These are phyloP conservation scores for Xylaria intraflava DNA, from an alignment of 495 filamentous ascomycete genomes.

Conservation along the genomic window DNA sequence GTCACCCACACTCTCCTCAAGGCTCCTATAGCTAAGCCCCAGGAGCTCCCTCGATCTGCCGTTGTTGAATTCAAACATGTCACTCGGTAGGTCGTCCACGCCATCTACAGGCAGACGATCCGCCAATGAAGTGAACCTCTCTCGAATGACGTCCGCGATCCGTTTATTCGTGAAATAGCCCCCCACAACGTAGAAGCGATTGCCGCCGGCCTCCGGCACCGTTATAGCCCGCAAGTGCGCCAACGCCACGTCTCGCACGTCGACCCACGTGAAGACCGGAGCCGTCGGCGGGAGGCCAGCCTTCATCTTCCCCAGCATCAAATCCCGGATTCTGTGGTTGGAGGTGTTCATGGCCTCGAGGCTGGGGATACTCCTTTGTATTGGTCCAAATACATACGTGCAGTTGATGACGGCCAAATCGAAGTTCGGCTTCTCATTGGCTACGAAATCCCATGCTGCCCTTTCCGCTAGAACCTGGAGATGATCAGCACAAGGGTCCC, in stretches of 20 bases:
- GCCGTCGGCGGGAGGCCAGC: constrained; percentile 26
- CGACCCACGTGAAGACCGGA: constrained; percentile 35
- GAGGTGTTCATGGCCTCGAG: constrained; percentile 37
- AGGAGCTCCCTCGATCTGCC: constrained; percentile 27
- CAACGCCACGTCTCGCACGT: constrained; percentile 44
- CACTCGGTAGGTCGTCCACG: constrained; percentile 31
- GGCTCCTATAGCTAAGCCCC: constrained; percentile 31
- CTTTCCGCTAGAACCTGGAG: constrained; percentile 32
- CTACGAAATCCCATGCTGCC: constrained; percentile 39
- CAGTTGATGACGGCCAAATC: constrained; percentile 39
- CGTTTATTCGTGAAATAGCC: constrained; percentile 37
- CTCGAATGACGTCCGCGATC: constrained; percentile 30
- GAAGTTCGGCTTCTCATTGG: constrained; percentile 27
- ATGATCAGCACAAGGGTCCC: neutral
- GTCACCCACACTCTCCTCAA: constrained; percentile 35
- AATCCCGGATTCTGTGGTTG: constrained; percentile 39
- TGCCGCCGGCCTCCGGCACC: constrained; percentile 32
- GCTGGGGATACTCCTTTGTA: constrained; percentile 28
- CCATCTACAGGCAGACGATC: constrained; percentile 21
- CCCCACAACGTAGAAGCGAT: constrained; percentile 39
- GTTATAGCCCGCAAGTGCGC: constrained; percentile 36
- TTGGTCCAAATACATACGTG: constrained; percentile 40
- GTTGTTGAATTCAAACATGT: constrained; percentile 35
- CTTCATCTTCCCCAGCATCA: constrained; percentile 29
- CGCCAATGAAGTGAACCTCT: constrained; percentile 18